These are phyloP conservation scores for Cryomyces antarcticus DNA, from an alignment of 495 filamentous ascomycete species.

Conservation along the genomic window DNA sequence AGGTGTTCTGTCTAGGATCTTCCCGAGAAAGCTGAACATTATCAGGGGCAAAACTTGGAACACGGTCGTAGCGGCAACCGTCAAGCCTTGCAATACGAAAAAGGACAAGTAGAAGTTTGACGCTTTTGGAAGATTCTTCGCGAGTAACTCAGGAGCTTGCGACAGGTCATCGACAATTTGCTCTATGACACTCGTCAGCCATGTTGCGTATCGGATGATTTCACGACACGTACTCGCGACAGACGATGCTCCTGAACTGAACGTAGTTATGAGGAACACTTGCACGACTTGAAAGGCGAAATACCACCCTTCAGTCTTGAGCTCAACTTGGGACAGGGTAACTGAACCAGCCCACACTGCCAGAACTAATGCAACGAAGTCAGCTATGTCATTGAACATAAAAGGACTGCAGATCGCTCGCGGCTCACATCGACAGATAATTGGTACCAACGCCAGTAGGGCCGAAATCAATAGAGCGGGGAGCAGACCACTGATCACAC, in stretches of 20 bases:
- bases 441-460: constrained; percentile 1
- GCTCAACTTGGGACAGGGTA: constrained; percentile 15
- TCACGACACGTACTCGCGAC: too few species aligned
- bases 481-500: constrained; percentile 15
- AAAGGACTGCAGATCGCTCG: too few species aligned
- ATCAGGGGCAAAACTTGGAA: constrained; percentile 16
- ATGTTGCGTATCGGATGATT: too few species aligned
- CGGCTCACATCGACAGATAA: constrained; percentile 11
- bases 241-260: neutral
- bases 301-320: constrained; percentile 17
- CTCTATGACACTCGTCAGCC: constrained; percentile 9
- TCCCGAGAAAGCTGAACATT: constrained; percentile 8
- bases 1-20: constrained; percentile 17
- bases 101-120: constrained; percentile 22
- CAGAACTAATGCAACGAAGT: neutral
- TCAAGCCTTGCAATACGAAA: constrained; percentile 19
- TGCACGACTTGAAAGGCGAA: constrained; percentile 21
- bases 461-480: constrained; percentile 10
- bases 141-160: constrained; percentile 13
- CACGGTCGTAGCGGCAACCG: constrained; percentile 12
- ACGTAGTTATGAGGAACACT: constrained; percentile 16
- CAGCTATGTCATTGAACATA: neutral
- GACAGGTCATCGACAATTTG: constrained; percentile 12
- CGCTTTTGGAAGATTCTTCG: constrained; percentile 14
- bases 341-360: constrained; percentile 8